Evolutionary conservation across 768 basidiomycete species (phyloP).

Genomic region (Termitomyces sp.): DNA sequence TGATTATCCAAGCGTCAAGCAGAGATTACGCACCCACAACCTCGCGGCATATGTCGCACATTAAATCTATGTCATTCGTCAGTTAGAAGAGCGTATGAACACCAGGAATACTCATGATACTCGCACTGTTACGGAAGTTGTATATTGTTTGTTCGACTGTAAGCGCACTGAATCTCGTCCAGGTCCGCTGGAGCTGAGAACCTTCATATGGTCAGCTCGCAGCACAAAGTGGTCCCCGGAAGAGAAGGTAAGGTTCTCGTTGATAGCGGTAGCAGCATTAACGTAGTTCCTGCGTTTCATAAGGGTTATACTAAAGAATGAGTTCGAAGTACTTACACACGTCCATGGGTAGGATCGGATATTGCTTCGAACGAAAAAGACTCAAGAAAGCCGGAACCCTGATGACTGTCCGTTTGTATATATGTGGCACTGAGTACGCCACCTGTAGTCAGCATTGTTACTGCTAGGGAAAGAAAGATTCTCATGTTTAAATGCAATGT

Average conservation of each 20-base stretch:
- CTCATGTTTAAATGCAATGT: no score
- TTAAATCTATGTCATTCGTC: slow-evolving; percentile 31
- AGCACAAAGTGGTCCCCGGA: slow-evolving; percentile 48
- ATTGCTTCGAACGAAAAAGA: slow-evolving; percentile 44
- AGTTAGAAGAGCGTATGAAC: neutral
- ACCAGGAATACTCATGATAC: neutral
- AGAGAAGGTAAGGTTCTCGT: slow-evolving; percentile 53
- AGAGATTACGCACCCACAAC: slow-evolving; percentile 40
- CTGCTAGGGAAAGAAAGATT: neutral
- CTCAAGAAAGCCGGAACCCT: slow-evolving; percentile 43
- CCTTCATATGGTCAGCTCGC: slow-evolving; percentile 47
- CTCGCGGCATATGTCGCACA: slow-evolving; percentile 55
- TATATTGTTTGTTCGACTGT: slow-evolving; percentile 47
- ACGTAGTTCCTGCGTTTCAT: slow-evolving; percentile 2
- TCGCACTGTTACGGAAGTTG: slow-evolving; percentile 49
- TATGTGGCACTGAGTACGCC: slow-evolving; percentile 41
- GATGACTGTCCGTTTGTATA: slow-evolving; percentile 35
- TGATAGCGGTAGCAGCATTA: slow-evolving; percentile 38
- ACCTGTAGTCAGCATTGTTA: slow-evolving; percentile 9
- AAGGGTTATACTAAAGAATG: neutral
- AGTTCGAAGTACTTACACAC: slow-evolving; percentile 40
- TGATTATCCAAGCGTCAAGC: neutral
- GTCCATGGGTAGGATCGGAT: slow-evolving; percentile 59
- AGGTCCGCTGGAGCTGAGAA: slow-evolving; percentile 41
- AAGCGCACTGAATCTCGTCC: slow-evolving; percentile 59